These are phyloP conservation scores for Colletotrichum scovillei DNA, from an alignment of 2,329 filamentous ascomycete genomes.

Conservation along the genomic window DNA sequence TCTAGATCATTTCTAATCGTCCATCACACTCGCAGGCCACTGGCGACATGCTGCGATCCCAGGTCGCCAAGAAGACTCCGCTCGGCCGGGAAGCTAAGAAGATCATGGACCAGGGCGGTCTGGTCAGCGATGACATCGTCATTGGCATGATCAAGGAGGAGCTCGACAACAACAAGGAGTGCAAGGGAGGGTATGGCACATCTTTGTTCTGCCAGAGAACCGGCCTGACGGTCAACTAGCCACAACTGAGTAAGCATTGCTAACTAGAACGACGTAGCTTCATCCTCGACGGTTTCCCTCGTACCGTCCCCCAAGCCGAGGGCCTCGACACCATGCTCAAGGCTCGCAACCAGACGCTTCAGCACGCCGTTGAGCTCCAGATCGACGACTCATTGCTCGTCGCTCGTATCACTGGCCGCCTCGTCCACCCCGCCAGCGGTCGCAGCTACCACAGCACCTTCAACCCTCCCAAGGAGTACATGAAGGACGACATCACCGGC, in stretches of 20 bases:
- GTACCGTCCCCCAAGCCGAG: constrained; percentile 95
- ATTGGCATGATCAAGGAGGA: constrained; percentile 99
- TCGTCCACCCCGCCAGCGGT: constrained; percentile 95
- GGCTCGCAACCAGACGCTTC: constrained; percentile 82
- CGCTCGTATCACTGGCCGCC: constrained; percentile 93
- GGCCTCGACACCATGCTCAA: constrained; percentile 92
- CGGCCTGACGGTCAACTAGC: neutral
- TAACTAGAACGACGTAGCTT: constrained; percentile 71
- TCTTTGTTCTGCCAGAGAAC: neutral
- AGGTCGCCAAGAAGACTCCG: constrained; percentile 96
- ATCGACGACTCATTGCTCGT: constrained; percentile 96
- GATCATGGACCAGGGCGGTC: constrained; percentile 98
- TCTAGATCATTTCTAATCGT: constrained; percentile 29
- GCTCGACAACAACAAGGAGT: constrained; percentile 92
- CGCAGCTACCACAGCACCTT: constrained; percentile 98
- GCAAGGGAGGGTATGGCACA: constrained; percentile 86
- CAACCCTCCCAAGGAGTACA: constrained; percentile 93
- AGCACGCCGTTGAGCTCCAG: constrained; percentile 96
- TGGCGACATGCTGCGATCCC: constrained; percentile 98
- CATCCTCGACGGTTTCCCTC: constrained; percentile 98
- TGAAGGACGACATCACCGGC: constrained; percentile 97
- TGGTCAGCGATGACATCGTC: constrained; percentile 99
- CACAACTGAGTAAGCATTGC: neutral
- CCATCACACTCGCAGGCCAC: constrained; percentile 74
- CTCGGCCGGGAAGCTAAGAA: constrained; percentile 98